Evolutionary conservation across 257 asterid genomes (phyloP), one percentile per base, ranked within the genome.

Genomic region (Catharanthus roseus): DNA sequence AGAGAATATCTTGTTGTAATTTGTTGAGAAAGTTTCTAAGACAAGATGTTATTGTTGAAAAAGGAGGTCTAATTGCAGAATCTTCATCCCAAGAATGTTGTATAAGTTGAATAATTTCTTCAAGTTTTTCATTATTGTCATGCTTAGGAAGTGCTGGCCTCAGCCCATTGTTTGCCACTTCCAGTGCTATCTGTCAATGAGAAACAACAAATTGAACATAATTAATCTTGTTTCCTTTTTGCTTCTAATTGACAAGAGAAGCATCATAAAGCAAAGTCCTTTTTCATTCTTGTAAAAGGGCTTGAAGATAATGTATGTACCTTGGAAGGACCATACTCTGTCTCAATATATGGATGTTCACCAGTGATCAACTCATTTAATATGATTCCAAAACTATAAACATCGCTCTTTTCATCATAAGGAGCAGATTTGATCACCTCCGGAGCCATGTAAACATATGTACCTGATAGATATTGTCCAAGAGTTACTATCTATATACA

Each of bases 371-470:
- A 73, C 79, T 90, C 96, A 54, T 90, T 90, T 3, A 90, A 74
- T 36, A 90, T 76, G 6, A 88, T 69, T 0, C 90, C 93, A 36
- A 84, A 90, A 77, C 96, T 90, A 54, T 87, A 90, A 3, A 90
- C 91, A 73, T 90, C 97, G 34, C 93, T 84, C 61, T 88, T 90
- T 76, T 88, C 90, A 29, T 88, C 90, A 38, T 90, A 88, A 26
- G 96, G 90, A 18, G 80, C 80, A 3, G 88, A 77, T 0, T 82
- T 78, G 28, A 88, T 87, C 70, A 90, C 88, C 81, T 90, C 97
- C 0, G 96, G 97, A 23, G 97, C 96, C 97, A 90, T 90, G 75
- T 90, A 90, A 42, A 90, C 89, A 71, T 80, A 90, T 23, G 97
- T 88, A 68, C 96, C 96, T 88, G 72, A 31, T 51, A 45, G 21